Evolutionary conservation across 1,284 basidiomycete species (phyloP).

Genomic region (Pyrrhoderma noxium): DNA sequence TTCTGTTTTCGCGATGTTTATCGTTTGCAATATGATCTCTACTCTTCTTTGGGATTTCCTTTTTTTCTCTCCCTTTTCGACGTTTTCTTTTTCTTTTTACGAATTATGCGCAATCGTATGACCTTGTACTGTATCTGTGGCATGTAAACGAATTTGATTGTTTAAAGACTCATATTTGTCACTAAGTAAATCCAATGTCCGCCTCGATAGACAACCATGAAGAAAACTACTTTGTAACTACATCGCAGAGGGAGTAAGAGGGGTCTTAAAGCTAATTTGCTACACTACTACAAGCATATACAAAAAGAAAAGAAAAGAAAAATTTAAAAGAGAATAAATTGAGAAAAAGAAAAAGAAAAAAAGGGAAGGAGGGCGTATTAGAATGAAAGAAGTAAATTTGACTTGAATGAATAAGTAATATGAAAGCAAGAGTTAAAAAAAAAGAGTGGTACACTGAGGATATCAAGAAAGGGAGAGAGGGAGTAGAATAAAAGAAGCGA

Average conservation of each 20-base stretch:
- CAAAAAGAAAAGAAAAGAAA: background rate
- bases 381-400: background rate
- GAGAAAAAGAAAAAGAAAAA: background rate
- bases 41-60: no score
- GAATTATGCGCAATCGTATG: no score
- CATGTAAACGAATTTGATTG: background rate
- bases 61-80: no score
- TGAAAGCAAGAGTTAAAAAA: background rate
- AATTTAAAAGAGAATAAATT: background rate
- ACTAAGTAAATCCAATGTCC: background rate
- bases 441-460: background rate
- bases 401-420: background rate
- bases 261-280: no score
- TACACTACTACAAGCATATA: background rate
- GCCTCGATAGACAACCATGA: background rate
- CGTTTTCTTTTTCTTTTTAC: no score
- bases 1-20: no score
- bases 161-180: no score
- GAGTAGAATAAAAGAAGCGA: background rate
- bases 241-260: background rate
- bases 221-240: slow-evolving; percentile 8
- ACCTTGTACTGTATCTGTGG: background rate
- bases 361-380: background rate
- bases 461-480: background rate
- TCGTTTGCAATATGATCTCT: no score